phyloP scores from a whole-genome alignment of 306 rosid genomes.

The Cyamopsis tetragonoloba region DNA sequence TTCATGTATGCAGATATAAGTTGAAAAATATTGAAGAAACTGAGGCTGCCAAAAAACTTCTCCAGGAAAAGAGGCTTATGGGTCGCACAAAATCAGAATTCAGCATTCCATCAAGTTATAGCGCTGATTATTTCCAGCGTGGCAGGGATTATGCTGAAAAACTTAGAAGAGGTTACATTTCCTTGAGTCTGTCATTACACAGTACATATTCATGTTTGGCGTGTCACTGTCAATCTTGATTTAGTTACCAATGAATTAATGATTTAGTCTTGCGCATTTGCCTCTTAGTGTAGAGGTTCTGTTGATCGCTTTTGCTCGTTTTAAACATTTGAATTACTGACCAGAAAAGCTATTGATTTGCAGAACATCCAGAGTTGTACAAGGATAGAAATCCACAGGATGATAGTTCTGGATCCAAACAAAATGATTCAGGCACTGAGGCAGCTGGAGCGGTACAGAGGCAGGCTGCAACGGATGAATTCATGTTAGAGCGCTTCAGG shows the following conservation, averaged over 20 bases:
- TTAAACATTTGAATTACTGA: conserved; percentile 20
- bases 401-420: conserved; percentile 55
- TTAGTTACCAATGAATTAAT: background rate
- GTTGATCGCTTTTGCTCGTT: background rate
- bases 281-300: background rate
- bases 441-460: conserved; percentile 73
- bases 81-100: conserved; percentile 78
- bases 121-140: conserved; percentile 98
- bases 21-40: conserved; percentile 94
- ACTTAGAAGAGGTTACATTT: conserved; percentile 75
- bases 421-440: conserved; percentile 51
- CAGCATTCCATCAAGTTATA: conserved; percentile 88
- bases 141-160: conserved; percentile 99
- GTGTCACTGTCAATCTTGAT: conserved; percentile 9
- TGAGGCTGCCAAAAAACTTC: conserved; percentile 91
- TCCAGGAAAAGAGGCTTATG: conserved; percentile 89
- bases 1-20: conserved; percentile 60
- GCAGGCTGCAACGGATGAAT: conserved; percentile 93
- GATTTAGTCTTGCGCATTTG: conserved; percentile 5
- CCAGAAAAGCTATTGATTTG: conserved; percentile 15
- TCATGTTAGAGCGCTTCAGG: conserved; percentile 92
- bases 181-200: background rate
- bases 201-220: background rate
- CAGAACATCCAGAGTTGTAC: conserved; percentile 98
- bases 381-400: conserved; percentile 66